Evolutionary conservation across 1,284 basidiomycete genomes (phyloP), one percentile per base, ranked within the genome.

Genomic region (Stereum hirsutum): DNA sequence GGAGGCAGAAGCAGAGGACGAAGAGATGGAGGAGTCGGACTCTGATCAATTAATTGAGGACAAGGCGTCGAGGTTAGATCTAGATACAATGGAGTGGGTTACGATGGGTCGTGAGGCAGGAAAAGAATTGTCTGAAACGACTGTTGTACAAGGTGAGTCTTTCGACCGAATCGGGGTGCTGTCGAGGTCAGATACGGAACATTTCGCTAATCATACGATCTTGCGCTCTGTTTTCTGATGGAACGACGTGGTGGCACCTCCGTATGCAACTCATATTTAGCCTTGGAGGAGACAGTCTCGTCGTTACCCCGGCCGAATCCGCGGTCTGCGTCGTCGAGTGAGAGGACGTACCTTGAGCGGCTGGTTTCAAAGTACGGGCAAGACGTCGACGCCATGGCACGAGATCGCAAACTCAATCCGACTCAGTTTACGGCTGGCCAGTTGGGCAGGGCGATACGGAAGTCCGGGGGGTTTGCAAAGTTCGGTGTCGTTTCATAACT

Each of bases 391-490:
- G 69, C 64, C 31, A 96, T 96, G 91, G 78, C 81, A 8, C 71
- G 70, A 50, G 94, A 98, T 65, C 65, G 78, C 50, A 82, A 73
- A 60, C 61, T 86, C 48, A 98, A 99, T 58, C 64, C 77, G 19
- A 83, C 82, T 63, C 95, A 98, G 65, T 81, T 85, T 59, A 98
- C 93, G 4, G 73, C 70, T 28, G 94, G 91, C 14, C 81, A 94
- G 65, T 66, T 99, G 56, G 72, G 58, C 51, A 68, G 77, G 56
- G 79, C 77, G 30, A 64, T 86, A 45, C 60, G 55, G 47, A 78
- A 71, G 54, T 74, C 75, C 25, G 71, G 75, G 11, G 67, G 64
- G 21, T 49, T 57, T 42, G 57, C 53, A 41, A 54, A 51, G 45
- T 37, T 63, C n/a, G n/a, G n/a, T n/a, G n/a, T n/a, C n/a, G n/a